Percentiles rank a stretch among this genome's conserved stretches.
Evolutionary conservation across 2,329 filamentous ascomycete genomes (phyloP).

Genomic region (Geoglossum cookeanum): DNA sequence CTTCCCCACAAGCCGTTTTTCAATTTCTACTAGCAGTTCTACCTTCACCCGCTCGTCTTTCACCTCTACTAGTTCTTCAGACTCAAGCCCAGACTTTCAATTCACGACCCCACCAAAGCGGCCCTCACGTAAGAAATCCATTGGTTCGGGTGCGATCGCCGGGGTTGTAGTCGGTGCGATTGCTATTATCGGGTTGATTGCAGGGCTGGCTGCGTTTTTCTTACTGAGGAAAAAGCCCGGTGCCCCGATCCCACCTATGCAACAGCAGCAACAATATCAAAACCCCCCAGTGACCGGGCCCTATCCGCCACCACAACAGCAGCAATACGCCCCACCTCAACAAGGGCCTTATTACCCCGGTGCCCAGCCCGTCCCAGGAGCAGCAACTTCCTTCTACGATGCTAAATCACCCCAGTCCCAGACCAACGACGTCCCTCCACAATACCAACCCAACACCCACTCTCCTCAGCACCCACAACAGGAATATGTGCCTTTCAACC

Average conservation of each 20-base stretch:
- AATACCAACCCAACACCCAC: background rate
- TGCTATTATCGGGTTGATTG: background rate
- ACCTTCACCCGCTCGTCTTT: constrained; percentile 18
- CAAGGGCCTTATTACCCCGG: background rate
- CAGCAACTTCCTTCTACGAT: background rate
- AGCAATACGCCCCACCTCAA: background rate
- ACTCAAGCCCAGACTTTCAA: constrained; percentile 20
- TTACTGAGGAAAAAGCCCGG: background rate
- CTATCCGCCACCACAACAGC: no score
- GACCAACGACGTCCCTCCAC: background rate
- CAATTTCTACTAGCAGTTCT: background rate
- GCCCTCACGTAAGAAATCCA: background rate
- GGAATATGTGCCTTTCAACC: background rate
- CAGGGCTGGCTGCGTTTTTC: background rate
- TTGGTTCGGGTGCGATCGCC: background rate
- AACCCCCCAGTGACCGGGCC: background rate
- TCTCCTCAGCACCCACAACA: background rate
- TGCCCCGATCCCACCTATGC: background rate
- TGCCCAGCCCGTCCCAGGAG: background rate
- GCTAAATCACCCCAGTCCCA: background rate
- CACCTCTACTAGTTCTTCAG: constrained; percentile 41
- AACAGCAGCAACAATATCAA: background rate
- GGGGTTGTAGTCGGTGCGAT: background rate
- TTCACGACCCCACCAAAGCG: constrained; percentile 45
- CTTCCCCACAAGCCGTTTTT: background rate